These are phyloP conservation scores for Prototheca wickerhamii DNA, from an alignment of 163 green algal genomes.

Conservation along the genomic window DNA sequence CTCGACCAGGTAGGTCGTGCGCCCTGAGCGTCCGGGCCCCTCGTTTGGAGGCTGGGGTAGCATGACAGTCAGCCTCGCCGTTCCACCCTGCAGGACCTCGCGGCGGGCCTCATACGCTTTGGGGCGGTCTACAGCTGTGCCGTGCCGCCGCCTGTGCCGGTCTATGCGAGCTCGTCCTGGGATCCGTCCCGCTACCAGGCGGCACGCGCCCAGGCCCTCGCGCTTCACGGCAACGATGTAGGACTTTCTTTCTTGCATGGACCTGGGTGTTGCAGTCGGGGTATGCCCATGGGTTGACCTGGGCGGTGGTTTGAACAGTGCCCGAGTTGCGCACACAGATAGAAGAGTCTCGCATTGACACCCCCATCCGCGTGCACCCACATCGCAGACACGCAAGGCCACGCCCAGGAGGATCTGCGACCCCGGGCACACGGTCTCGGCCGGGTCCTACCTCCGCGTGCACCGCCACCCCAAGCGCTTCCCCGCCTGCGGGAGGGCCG, in stretches of 20 bases:
- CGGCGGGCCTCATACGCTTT: constrained; percentile 45
- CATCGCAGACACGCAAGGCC: constrained; percentile 4
- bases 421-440: constrained; percentile 9
- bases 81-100: constrained; percentile 3
- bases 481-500: constrained; percentile 29
- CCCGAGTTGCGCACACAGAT: too few relatives aligned
- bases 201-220: too few relatives aligned
- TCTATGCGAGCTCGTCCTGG: neutral
- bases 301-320: neutral
- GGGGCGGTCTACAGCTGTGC: constrained; percentile 53
- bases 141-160: constrained; percentile 33
- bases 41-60: neutral
- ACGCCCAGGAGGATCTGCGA: constrained; percentile 13
- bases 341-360: too few relatives aligned
- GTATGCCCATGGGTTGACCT: neutral
- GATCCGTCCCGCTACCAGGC: neutral
- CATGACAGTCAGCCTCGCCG: neutral
- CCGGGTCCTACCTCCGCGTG: constrained; percentile 50
- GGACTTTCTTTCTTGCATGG: neutral
- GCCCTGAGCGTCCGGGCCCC: too few relatives aligned
- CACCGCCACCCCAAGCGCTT: constrained; percentile 70
- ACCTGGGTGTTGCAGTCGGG: neutral
- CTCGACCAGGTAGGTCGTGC: constrained; percentile 18
- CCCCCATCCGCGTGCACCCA: neutral
- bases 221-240: neutral